phyloP scores from a whole-genome alignment of 106 monocot genomes.

The Iris macrosiphon region DNA sequence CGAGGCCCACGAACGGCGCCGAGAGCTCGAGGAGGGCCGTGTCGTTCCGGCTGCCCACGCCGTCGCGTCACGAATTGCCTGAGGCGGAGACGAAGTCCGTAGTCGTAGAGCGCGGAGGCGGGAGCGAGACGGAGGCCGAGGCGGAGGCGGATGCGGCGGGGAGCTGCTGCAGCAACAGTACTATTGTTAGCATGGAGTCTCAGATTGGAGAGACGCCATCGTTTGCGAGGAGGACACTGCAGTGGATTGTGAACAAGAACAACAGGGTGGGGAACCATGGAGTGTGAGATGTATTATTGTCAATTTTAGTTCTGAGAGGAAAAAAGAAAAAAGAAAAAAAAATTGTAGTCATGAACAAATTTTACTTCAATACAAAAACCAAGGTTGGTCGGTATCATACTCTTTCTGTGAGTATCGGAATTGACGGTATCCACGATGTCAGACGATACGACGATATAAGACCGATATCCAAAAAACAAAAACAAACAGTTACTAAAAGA shows the following conservation, averaged over 20 bases:
- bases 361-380: no score
- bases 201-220: slow-evolving; percentile 39
- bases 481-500: no score
- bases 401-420: no score
- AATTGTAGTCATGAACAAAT: no score
- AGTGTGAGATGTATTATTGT: no score
- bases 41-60: slow-evolving; percentile 36
- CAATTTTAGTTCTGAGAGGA: no score
- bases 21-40: slow-evolving; percentile 27
- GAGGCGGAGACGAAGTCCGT: not conserved
- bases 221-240: slow-evolving; percentile 39
- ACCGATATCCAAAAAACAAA: no score
- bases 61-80: slow-evolving; percentile 2
- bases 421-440: no score
- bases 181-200: slow-evolving; percentile 13
- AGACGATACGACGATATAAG: no score
- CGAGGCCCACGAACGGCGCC: not conserved
- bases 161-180: slow-evolving; percentile 21
- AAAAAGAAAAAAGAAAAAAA: no score
- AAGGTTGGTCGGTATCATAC: no score
- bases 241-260: slow-evolving; percentile 40
- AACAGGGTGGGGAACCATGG: slow-evolving; percentile 16
- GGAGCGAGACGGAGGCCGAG: slow-evolving; percentile 10
- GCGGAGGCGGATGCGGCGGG: slow-evolving; percentile 29
- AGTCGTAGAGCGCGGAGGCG: not conserved